A percentile compares a stretch with the other conserved stretches of the same genome.
Conservation (phyloP, 2,329 filamentous ascomycete genomes). For the Cercospora sesami region DNA sequence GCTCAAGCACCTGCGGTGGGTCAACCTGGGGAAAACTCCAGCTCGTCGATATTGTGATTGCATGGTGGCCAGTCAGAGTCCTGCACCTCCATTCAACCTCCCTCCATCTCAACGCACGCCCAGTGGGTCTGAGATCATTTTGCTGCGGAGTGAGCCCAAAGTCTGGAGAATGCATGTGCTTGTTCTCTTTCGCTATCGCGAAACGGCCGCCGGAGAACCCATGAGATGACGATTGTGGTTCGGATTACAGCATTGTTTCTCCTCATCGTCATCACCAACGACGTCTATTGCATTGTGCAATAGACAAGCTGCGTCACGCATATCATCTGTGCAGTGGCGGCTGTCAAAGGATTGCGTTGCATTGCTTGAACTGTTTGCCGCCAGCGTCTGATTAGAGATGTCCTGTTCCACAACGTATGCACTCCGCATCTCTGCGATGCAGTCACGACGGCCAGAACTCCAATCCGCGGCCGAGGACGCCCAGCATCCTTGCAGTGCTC, state of each 20-base stretch:
- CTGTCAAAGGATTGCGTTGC: background rate
- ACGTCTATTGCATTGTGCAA: background rate
- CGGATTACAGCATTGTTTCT: constrained; percentile 13
- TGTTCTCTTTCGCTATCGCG: background rate
- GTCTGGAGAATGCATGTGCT: constrained; percentile 7
- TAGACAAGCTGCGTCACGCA: constrained; percentile 3
- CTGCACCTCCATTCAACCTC: constrained; percentile 7
- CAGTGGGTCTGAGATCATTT: constrained; percentile 8
- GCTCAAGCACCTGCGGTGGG: background rate
- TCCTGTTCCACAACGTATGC: constrained; percentile 21
- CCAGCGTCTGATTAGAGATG: constrained; percentile 14
- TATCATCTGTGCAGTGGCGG: constrained; percentile 2
- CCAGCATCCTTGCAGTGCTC: constrained; percentile 5
- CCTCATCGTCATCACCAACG: background rate
- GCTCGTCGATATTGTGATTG: constrained; percentile 9
- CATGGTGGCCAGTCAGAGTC: background rate
- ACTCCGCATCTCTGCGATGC: constrained; percentile 21
- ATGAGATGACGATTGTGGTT: background rate
- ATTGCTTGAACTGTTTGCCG: constrained; percentile 12
- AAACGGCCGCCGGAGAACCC: background rate
- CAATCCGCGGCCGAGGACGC: background rate
- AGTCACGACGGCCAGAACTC: constrained; percentile 14
- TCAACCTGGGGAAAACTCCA: constrained; percentile 6
- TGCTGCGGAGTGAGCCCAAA: background rate
- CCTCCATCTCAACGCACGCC: constrained; percentile 12